phyloP scores from a whole-genome alignment of 257 asterid genomes.

The Vinca minor region DNA sequence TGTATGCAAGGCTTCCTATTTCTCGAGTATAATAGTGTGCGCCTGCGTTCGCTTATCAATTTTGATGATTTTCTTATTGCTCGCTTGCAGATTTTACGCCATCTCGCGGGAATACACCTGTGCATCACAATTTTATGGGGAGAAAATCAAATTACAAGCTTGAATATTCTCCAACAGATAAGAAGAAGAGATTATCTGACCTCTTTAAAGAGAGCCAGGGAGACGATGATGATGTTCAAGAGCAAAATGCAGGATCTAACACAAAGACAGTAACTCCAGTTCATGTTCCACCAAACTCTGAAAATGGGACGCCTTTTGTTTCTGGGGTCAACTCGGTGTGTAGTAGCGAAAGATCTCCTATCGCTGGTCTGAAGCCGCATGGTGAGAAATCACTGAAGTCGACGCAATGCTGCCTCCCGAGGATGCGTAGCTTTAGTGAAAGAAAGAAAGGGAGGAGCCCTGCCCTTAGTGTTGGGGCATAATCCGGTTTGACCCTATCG shows the following conservation, averaged over 20 bases:
- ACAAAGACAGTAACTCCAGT: conserved; percentile 1
- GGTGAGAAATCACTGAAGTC: conserved; percentile 28
- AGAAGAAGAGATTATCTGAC: conserved; percentile 49
- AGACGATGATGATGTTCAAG: conserved; percentile 8
- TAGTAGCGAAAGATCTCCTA: conserved; percentile 33
- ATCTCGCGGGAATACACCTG: conserved; percentile 65
- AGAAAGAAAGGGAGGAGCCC: conserved; percentile 40
- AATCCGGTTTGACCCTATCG: background rate
- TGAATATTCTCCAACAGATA: conserved; percentile 34
- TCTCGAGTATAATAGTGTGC: no score
- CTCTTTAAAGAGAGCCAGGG: conserved; percentile 47
- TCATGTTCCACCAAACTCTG: conserved; percentile 25
- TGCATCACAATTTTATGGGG: conserved; percentile 37
- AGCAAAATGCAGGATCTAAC: no score
- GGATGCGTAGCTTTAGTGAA: conserved; percentile 47
- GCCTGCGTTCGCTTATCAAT: background rate
- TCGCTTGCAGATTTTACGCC: conserved; percentile 55
- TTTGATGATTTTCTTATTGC: background rate
- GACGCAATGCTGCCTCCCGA: conserved; percentile 55
- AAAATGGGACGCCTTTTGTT: conserved; percentile 21
- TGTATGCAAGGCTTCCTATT: no score
- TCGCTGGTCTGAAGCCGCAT: background rate
- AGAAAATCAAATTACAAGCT: conserved; percentile 11
- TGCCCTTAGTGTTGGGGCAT: conserved; percentile 8
- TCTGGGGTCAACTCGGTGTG: conserved; percentile 26